Evolutionary conservation across 139 green algal species (phyloP).

Genomic region (Chlamydomonas sphaeroides): DNA sequence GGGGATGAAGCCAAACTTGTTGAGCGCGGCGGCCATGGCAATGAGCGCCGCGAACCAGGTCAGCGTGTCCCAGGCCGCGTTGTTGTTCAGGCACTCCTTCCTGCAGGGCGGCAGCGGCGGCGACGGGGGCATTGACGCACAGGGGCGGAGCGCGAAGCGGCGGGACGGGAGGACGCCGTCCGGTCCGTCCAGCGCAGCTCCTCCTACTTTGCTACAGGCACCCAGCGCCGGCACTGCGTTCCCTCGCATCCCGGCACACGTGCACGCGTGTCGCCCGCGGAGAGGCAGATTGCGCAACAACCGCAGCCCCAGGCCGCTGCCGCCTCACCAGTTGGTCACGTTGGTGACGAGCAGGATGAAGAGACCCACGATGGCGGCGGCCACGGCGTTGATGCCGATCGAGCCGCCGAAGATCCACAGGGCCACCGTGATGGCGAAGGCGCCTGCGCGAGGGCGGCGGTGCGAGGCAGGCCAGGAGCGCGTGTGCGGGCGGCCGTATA

Average conservation of each 20-base stretch:
- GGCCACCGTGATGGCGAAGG: constrained; percentile 89
- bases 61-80: constrained; percentile 97
- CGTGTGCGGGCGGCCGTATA: background rate
- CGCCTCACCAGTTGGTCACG: constrained; percentile 72
- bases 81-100: constrained; percentile 77
- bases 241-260: too few relatives aligned
- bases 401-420: constrained; percentile 93
- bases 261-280: too few relatives aligned
- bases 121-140: too few relatives aligned
- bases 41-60: constrained; percentile 99
- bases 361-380: constrained; percentile 95
- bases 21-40: constrained; percentile 95
- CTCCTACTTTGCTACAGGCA: too few relatives aligned
- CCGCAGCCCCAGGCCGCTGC: too few relatives aligned
- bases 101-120: too few relatives aligned
- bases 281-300: too few relatives aligned
- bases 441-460: constrained; percentile 43
- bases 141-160: too few relatives aligned
- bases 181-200: too few relatives aligned
- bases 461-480: too few relatives aligned
- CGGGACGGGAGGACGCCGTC: too few relatives aligned
- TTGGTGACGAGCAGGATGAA: constrained; percentile 94
- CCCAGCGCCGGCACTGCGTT: too few relatives aligned
- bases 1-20: constrained; percentile 98
- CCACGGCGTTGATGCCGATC: constrained; percentile 94